Conservation (phyloP, 768 basidiomycete genomes). For the Boletus rufocinnamomeus region DNA sequence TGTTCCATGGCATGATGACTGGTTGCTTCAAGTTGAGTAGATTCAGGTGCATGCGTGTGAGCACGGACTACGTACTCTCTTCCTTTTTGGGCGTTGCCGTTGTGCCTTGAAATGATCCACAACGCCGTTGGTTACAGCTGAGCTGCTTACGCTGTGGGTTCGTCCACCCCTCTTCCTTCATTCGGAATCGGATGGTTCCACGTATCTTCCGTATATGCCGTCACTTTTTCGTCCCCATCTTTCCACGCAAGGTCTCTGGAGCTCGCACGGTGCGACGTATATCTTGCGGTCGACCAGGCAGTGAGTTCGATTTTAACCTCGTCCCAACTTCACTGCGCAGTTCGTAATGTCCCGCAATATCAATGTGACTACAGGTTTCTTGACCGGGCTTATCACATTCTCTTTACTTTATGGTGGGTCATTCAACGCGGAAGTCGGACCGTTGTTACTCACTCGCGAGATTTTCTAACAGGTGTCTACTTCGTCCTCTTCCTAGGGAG, state of each 20-base stretch:
- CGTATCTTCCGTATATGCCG: background rate
- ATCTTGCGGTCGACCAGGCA: background rate
- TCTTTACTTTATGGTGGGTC: constrained; percentile 7
- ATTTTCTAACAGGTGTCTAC: constrained; percentile 3
- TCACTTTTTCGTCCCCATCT: background rate
- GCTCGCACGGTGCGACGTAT: background rate
- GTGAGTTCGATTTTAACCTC: background rate
- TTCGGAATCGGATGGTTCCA: background rate
- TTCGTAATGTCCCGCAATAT: constrained; percentile 1
- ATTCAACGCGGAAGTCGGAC: background rate
- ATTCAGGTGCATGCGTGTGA: background rate
- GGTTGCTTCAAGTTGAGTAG: background rate
- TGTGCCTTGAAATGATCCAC: background rate
- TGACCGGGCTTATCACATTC: constrained; percentile 11
- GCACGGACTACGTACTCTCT: background rate
- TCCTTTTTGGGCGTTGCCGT: background rate
- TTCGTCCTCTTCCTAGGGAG: constrained; percentile 11
- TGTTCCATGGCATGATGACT: background rate
- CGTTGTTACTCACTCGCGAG: background rate
- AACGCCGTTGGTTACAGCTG: too few species aligned
- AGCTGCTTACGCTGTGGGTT: too few species aligned
- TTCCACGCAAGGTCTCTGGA: background rate
- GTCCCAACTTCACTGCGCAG: too few species aligned
- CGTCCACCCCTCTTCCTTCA: too few species aligned
- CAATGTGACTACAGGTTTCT: constrained; percentile 8